phyloP scores from a whole-genome alignment of 176 grass and related monocot species.

The Musa acuminata region DNA sequence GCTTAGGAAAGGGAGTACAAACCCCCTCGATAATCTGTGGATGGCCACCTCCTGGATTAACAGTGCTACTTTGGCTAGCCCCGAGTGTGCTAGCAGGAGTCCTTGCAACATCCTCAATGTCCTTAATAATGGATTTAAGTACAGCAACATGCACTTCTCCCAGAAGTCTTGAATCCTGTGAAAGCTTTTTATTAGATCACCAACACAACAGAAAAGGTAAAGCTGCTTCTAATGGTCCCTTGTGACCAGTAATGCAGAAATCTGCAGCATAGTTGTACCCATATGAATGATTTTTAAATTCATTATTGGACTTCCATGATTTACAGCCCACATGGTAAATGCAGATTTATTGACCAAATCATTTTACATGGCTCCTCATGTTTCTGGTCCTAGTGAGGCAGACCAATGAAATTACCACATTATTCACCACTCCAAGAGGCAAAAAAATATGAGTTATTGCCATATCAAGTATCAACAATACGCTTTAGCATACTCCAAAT shows the following conservation, averaged over 20 bases:
- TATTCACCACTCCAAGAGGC: background rate
- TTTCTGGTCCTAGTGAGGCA: too few relatives aligned
- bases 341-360: too few relatives aligned
- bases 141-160: conserved; percentile 77
- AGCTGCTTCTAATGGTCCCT: background rate
- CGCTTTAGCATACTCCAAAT: too few relatives aligned
- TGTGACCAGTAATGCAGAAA: background rate
- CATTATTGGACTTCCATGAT: too few relatives aligned
- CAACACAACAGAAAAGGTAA: background rate
- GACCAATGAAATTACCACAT: background rate
- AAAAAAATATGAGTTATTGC: background rate
- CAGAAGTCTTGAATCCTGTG: conserved; percentile 76
- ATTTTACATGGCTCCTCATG: too few relatives aligned
- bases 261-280: background rate
- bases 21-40: conserved; percentile 83
- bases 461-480: background rate
- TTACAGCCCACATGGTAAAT: too few relatives aligned
- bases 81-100: conserved; percentile 54
- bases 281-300: background rate
- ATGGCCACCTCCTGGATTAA: conserved; percentile 76
- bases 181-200: conserved; percentile 17
- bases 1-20: conserved; percentile 2
- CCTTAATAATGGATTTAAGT: conserved; percentile 86
- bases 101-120: conserved; percentile 85
- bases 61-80: conserved; percentile 56